Conservation (phyloP, 129 eudicot species). For the Mikania micrantha region DNA sequence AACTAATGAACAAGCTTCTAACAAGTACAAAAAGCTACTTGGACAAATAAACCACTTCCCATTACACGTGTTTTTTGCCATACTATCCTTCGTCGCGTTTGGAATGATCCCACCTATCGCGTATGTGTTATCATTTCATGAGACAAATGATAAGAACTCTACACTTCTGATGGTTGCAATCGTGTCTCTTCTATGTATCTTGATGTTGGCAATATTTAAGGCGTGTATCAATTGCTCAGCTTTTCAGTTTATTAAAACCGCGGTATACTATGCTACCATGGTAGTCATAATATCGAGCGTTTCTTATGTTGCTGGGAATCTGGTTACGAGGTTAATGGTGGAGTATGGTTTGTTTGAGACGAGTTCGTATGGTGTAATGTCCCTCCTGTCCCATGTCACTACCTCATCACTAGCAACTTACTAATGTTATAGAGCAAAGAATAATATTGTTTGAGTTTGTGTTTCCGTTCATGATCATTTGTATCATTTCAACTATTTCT, state of each 20-base stretch:
- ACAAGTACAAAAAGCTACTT: slow-evolving; percentile 32
- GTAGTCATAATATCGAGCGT: slow-evolving; percentile 39
- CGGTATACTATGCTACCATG: slow-evolving; percentile 30
- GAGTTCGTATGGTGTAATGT: background rate
- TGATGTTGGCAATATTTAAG: slow-evolving; percentile 42
- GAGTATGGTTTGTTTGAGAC: slow-evolving; percentile 39
- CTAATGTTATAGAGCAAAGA: background rate
- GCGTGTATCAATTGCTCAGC: slow-evolving; percentile 21
- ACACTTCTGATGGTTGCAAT: slow-evolving; percentile 11
- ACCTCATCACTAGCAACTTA: slow-evolving; percentile 9
- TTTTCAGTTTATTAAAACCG: slow-evolving; percentile 25
- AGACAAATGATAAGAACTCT: slow-evolving; percentile 6
- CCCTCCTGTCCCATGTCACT: background rate
- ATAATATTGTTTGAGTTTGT: background rate
- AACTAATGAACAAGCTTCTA: slow-evolving; percentile 13
- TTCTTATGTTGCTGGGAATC: slow-evolving; percentile 46
- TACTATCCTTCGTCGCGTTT: slow-evolving; percentile 28
- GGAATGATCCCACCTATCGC: slow-evolving; percentile 30
- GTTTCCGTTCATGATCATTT: background rate
- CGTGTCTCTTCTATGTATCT: slow-evolving; percentile 42
- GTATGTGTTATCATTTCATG: slow-evolving; percentile 17
- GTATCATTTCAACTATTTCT: background rate
- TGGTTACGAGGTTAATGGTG: slow-evolving; percentile 28
- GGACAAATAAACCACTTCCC: slow-evolving; percentile 29
- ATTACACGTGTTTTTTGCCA: slow-evolving; percentile 16